Base-by-base conservation (phyloP, 2,329 filamentous ascomycete species). In the Parafenestella ontariensis region DNA sequence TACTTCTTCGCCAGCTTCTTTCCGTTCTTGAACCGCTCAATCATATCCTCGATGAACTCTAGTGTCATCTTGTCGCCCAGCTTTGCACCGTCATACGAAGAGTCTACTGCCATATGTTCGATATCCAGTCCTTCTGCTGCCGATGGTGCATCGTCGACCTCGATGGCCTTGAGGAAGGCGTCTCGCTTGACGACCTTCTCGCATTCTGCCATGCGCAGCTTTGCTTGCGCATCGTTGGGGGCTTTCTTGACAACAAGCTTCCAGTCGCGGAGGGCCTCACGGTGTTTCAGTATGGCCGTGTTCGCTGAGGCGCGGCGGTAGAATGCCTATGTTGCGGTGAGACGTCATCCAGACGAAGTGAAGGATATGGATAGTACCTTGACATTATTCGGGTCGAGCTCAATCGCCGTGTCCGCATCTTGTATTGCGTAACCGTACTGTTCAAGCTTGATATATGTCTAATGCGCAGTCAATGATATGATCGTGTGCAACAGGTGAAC, bases 41-140 rank as follows among this genome's bases (percentile, higher is more conserved):
- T 94, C 94, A 98, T 97, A 79, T 99, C 94, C 68, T 96, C 90
- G 68, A 99, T 91, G 72, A 99, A 99, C 69, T 97, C 94, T 65
- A 94, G 86, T 1, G 94, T 97, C 92, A 99, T 99, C 74, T 90
- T 84, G 46, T 89, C 84, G 34, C 85, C 89, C 48, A 99, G 80
- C 52, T 83, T 84, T 20, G 87, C 89, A 57, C 95, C 95, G 70
- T 99, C 95, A 70, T 99, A 99, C 50, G 84, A 83, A 20, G 87
- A 80, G 58, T 97, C 93, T 17, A 99, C 87, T 10, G 81, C 81
- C 77, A 99, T 97, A 50, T 88, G 85, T 56, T 95, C 92, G 55
- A 99, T 77, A 70, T 98, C 92, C 59, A 99, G 83, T 1, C 91
- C 94, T 74, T 95, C 93, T 29, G 94, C 90, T 0, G 93, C 95